Conservation (phyloP, 768 basidiomycete genomes). For the Pleurotus tuoliensis region DNA sequence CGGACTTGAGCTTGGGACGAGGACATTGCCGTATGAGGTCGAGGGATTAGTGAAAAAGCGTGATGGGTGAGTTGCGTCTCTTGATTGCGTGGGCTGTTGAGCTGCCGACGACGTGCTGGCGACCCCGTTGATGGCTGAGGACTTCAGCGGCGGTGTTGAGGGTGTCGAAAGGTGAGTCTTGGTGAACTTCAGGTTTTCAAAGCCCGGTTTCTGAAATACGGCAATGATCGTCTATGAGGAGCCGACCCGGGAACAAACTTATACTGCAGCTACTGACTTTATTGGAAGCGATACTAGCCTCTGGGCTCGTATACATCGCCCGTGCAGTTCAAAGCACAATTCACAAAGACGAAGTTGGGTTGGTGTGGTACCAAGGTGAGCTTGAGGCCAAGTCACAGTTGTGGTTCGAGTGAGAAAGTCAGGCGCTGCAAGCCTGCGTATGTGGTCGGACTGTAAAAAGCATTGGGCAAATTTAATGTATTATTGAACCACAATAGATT, state of each 20-base stretch:
- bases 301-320: conserved; percentile 46
- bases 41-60: conserved; percentile 53
- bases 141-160: conserved; percentile 20
- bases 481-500: neutral
- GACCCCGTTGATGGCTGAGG: conserved; percentile 16
- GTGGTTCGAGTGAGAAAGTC: conserved; percentile 7
- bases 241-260: conserved; percentile 9
- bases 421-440: neutral
- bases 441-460: conserved; percentile 6
- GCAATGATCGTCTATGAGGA: conserved; percentile 15
- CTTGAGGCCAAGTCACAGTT: neutral
- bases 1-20: conserved; percentile 79
- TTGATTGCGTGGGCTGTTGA: conserved; percentile 60
- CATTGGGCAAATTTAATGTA: conserved; percentile 7
- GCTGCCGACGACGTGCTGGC: conserved; percentile 22
- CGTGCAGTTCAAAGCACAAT: conserved; percentile 16
- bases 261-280: conserved; percentile 39
- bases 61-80: conserved; percentile 68
- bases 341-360: neutral
- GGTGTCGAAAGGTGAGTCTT: conserved; percentile 26
- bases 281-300: conserved; percentile 37
- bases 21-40: conserved; percentile 49
- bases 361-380: neutral
- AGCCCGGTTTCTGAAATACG: conserved; percentile 33
- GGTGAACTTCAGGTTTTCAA: conserved; percentile 45